Base-by-base conservation (phyloP, 192 early-diverging fungal species). In the Podila horticola region DNA sequence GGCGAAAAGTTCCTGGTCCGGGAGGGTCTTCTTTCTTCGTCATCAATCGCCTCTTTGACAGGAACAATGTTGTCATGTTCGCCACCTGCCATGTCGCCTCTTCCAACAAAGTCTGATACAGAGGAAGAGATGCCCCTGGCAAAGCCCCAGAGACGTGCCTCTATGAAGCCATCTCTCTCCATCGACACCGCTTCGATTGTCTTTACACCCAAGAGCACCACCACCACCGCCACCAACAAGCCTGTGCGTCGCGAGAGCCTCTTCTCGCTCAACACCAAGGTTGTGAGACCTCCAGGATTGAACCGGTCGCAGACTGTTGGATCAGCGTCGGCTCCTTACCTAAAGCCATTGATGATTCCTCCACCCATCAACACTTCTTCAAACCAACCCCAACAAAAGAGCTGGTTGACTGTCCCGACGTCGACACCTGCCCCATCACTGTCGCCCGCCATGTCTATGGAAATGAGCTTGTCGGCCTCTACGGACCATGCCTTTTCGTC, bases 261-360 rank as follows among this genome's bases (percentile, higher is more conserved):
- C 26, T 81, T 81, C 48, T 81, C 77, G 2, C 62, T 81, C 51
- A 81, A 81, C 62, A 81, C 77, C 58, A 81, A 81, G 62, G 72
- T 71, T 12, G 30, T 81, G 24, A 34, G 71, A 29, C 77, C 77
- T 19, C 38, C 77, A 12, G 49, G 71, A 45, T 29, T 81, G 38
- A 29, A 34, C 19, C 33, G 77, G 15, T 30, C 77, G 8, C 77
- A 81, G 38, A 73, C 77, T 0, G 36, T 81, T 24, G 69, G 69
- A 26, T 79, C 49, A 71, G 75, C 41, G 24, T 55, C 52, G 52
- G 75, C 75, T 5, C 31, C 70, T 36, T 69, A 81, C 60, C 57
- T 81, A 12, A 81, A 81, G 58, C 77, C 77, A 19, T 28, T 73
- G 38, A 36, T 66, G 11, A 69, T 81, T 28, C 66, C 77, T 17